These are phyloP conservation scores for Austroboletus novae-zelandiae DNA, from an alignment of 1,284 basidiomycete genomes.

Conservation along the genomic window DNA sequence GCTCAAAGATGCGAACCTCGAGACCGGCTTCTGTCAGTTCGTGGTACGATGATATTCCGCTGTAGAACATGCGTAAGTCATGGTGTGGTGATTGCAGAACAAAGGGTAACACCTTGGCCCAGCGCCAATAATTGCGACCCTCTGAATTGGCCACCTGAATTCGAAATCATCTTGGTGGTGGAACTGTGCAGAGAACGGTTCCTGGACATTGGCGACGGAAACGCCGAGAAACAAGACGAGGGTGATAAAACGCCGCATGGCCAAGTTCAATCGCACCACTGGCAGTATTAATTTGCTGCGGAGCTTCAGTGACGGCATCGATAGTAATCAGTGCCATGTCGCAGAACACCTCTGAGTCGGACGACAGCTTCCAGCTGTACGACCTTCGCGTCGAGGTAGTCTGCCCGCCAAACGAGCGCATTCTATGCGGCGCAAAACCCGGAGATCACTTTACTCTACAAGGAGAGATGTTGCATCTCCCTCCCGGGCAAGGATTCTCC, in stretches of 20 bases:
- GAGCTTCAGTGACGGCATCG: background rate
- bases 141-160: conserved; percentile 15
- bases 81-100: too few relatives aligned
- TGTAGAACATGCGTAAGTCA: background rate
- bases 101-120: conserved; percentile 13
- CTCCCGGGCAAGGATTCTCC: conserved; percentile 59
- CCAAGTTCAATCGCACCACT: too few relatives aligned
- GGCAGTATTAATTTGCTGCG: too few relatives aligned
- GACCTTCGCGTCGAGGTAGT: conserved; percentile 59
- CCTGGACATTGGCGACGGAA: conserved; percentile 2
- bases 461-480: conserved; percentile 60
- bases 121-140: conserved; percentile 17
- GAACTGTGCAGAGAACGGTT: background rate
- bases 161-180: background rate
- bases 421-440: conserved; percentile 59
- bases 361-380: conserved; percentile 52
- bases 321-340: conserved; percentile 6
- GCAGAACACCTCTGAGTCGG: background rate
- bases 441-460: conserved; percentile 61
- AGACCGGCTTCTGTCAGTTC: conserved; percentile 16
- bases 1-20: conserved; percentile 17
- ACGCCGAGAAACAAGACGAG: conserved; percentile 3
- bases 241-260: background rate
- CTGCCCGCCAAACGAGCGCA: conserved; percentile 51
- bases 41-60: conserved; percentile 9